phyloP scores from a whole-genome alignment of 768 basidiomycete species.

The Saitozyma sp. region DNA sequence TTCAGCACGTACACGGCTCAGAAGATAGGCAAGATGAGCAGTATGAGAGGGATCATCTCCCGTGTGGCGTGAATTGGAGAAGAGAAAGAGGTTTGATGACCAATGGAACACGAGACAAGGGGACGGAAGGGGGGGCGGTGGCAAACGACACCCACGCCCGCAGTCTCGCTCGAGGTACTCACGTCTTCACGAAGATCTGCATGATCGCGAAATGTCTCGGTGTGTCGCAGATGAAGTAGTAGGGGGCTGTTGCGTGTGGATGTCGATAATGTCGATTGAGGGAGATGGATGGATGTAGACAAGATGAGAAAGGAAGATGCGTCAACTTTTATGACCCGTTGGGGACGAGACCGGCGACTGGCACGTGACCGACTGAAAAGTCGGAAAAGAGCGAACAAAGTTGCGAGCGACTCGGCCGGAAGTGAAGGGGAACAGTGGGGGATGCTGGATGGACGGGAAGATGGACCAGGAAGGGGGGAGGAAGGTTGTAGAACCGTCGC shows the following conservation, averaged over 20 bases:
- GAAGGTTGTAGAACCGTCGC: not conserved
- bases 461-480: not conserved
- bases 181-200: slow-evolving; percentile 60
- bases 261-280: not conserved
- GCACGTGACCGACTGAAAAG: no score
- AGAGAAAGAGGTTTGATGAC: not conserved
- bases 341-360: no score
- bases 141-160: not conserved
- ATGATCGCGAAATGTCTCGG: slow-evolving; percentile 54
- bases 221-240: no score
- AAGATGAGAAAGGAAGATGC: not conserved
- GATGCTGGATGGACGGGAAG: not conserved
- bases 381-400: no score
- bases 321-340: not conserved
- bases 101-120: not conserved
- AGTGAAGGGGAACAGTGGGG: not conserved
- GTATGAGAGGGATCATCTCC: not conserved
- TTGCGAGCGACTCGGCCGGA: no score
- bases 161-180: slow-evolving; percentile 8
- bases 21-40: not conserved
- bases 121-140: not conserved
- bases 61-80: not conserved
- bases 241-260: not conserved
- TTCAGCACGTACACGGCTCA: slow-evolving; percentile 39
- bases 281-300: not conserved